Base-by-base conservation (phyloP, 306 rosid species). In the Fagus crenata region DNA sequence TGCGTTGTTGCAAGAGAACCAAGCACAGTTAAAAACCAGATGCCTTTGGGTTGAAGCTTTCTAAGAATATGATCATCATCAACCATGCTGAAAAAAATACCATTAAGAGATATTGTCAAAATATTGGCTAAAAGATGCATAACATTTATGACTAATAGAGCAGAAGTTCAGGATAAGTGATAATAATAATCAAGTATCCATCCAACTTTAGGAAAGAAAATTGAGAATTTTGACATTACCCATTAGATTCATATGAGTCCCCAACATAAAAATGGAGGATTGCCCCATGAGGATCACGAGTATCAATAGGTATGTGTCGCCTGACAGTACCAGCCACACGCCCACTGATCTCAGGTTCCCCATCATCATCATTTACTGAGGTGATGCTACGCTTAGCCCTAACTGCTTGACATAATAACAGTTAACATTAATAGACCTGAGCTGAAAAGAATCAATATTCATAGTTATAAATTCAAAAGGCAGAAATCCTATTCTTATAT, bases 1-100 rank as follows among this genome's bases (percentile, higher is more conserved):
- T 95, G 99, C 51, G 99, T 95, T 65, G 99, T 95, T 71, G 99
- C 97, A 56, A 92, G 96, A 86, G 99, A 95, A 78, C 99, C 99
- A 51, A 95, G 99, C 74, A 92, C 93, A 14, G 97, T 88, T 54
- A 95, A 83, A 82, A 86, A 88, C 99, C 99, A 95, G 55, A 84
- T 85, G 61, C 92, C 86, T 87, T 91, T 96, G 58, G 80, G 82
- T 83, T 87, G 96, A 81, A 95, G 87, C 80, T 90, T 92, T 79
- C 91, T 86, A 69, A 95, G 82, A 43, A 92, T 88, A 80, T 95
- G 99, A 75, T 90, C 97, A 81, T 92, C 99, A 53, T 92, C 95
- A 83, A 49, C 82, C 86, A 87, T 83, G 86, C 86, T 78, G 78
- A 43, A 79, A 72, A 73, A 56, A 73, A 67, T 13, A 80, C 79